Evolutionary conservation across 495 filamentous ascomycete genomes (phyloP), one percentile per base, ranked within the genome.

Genomic region (Articulospora tetracladia): DNA sequence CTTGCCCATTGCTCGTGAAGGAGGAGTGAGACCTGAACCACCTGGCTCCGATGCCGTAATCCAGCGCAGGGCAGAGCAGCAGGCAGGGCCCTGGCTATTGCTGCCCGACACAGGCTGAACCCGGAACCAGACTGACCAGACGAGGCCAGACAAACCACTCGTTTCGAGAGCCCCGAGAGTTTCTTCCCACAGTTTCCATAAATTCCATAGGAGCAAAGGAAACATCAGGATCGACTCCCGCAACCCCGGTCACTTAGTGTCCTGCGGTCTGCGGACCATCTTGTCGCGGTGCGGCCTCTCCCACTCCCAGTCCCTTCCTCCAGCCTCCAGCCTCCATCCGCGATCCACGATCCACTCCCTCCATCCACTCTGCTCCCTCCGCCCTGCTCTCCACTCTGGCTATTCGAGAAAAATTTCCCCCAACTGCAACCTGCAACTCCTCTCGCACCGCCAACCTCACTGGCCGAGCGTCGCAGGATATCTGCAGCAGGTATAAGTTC

Each of bases 71-170:
- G 41, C 17, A 50, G 47, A 26, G 17, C 47, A 24, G 2, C 20
- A 7, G 25, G 47, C 53, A 24, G 32, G 32, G 53, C 30, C 28
- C n/a, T 55, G 15, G 17, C 7, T 8, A 63, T 67, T 67, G 65
- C 65, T 67, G 65, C 65, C 65, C 65, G 57, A 67, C 54, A 63
- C 60, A 67, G 65, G 65, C 65, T 64, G 65, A 67, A 62, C 50
- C 51, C 52, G 59, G 55, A 23, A 24, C 12, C 24, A 20, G 51
- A 32, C 25, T 6, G 27, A 19, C 19, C 13, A 26, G 25, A 50
- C 8, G 20, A 25, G 25, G 17, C 20, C 10, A 6, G 23, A 50
- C 47, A 50, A 25, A 25, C 47, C 47, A 44, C 39, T 44, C 17
- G 3, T 44, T 44, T 19, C 17, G n/a, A 19, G 17, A 44, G 39